These are phyloP conservation scores for Rhodotorula paludigena DNA, from an alignment of 768 basidiomycete species.

Conservation along the genomic window DNA sequence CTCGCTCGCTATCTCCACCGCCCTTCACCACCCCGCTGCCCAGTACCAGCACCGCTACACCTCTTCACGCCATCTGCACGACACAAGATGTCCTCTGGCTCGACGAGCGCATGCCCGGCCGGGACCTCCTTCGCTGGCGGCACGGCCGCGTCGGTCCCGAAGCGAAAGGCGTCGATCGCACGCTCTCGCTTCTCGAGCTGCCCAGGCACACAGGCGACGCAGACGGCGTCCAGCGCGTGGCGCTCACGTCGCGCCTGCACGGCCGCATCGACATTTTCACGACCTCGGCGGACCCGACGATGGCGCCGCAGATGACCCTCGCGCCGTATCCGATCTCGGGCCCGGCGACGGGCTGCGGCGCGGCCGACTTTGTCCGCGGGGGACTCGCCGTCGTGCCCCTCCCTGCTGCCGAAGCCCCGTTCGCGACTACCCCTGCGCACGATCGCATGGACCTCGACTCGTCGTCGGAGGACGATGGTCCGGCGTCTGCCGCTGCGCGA, in stretches of 20 bases:
- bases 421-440: no score
- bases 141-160: slow-evolving; percentile 27
- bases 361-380: neutral
- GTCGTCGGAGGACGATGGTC: no score
- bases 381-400: slow-evolving; percentile 1
- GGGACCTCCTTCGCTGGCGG: slow-evolving; percentile 16
- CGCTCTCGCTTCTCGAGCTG: slow-evolving; percentile 13
- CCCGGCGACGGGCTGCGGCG: neutral
- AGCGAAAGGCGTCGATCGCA: slow-evolving; percentile 17
- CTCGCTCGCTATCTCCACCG: neutral
- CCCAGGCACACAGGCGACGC: neutral
- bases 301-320: slow-evolving; percentile 6
- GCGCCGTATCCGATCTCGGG: slow-evolving; percentile 20
- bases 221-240: slow-evolving; percentile 8
- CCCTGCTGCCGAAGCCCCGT: no score
- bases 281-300: neutral
- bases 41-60: neutral
- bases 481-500: no score
- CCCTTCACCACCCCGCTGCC: no score
- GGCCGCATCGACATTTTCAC: slow-evolving; percentile 4
- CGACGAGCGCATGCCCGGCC: slow-evolving; percentile 30
- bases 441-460: no score
- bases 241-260: slow-evolving; percentile 9
- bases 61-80: slow-evolving; percentile 22
- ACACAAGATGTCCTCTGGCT: slow-evolving; percentile 26